These are phyloP conservation scores for Helichrysum umbraculigerum DNA, from an alignment of 129 eudicot genomes.

Conservation along the genomic window DNA sequence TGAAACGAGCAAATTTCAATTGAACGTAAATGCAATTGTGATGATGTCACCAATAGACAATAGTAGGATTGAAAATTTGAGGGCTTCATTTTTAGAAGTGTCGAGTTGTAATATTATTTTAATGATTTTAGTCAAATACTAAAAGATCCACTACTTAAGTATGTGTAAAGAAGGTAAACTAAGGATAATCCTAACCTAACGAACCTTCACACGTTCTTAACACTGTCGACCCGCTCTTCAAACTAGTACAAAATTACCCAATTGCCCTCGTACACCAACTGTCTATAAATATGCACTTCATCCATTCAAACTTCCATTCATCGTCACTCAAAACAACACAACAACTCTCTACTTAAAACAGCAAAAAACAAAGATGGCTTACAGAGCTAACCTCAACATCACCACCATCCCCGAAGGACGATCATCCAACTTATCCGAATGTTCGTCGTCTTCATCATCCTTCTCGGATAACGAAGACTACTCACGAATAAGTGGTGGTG, in stretches of 20 bases:
- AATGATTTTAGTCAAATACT: too few species aligned
- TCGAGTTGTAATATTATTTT: too few species aligned
- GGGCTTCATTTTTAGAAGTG: too few species aligned
- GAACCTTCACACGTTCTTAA: neutral
- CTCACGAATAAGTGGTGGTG: slow-evolving; percentile 20
- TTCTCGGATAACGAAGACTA: slow-evolving; percentile 55
- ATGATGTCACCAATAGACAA: too few species aligned
- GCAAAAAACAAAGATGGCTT: slow-evolving; percentile 19
- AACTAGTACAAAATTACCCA: slow-evolving; percentile 13
- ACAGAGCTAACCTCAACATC: slow-evolving; percentile 15
- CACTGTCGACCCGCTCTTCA: slow-evolving; percentile 8
- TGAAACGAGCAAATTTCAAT: too few species aligned
- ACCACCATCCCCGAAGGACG: neutral
- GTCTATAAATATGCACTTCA: slow-evolving; percentile 20
- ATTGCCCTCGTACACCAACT: slow-evolving; percentile 26
- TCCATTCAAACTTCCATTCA: slow-evolving; percentile 12
- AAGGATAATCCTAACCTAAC: neutral
- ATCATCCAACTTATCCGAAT: slow-evolving; percentile 23
- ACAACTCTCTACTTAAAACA: neutral
- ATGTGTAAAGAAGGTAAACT: too few species aligned
- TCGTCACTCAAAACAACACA: slow-evolving; percentile 3
- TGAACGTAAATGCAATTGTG: too few species aligned
- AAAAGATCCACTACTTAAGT: too few species aligned
- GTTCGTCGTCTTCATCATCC: slow-evolving; percentile 29
- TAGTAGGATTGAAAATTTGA: too few species aligned